A percentile compares a stretch with the other conserved stretches of the same genome.
Evolutionary conservation across 2,329 filamentous ascomycete genomes (phyloP).

Genomic region (Cordyceps militaris): DNA sequence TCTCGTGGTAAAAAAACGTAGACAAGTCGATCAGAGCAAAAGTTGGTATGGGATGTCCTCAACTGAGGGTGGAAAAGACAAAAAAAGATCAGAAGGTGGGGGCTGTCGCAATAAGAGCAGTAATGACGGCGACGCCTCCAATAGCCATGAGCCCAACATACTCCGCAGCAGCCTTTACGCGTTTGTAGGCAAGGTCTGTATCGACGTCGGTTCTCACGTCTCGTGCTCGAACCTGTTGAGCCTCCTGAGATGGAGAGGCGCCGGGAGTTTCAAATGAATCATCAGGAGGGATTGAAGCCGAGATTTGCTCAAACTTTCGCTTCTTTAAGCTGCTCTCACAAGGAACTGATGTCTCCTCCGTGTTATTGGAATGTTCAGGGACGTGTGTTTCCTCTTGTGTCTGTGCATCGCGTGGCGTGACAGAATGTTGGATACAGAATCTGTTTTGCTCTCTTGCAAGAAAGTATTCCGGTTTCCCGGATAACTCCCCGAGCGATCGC

Average conservation of each 20-base stretch:
- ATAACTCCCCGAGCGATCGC: constrained; percentile 20
- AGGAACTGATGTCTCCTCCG: background rate
- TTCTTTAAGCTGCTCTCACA: background rate
- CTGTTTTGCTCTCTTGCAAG: constrained; percentile 33
- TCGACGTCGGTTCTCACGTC: background rate
- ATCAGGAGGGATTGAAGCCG: background rate
- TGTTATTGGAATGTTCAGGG: background rate
- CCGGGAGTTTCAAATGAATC: background rate
- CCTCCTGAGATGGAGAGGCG: background rate
- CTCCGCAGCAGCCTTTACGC: constrained; percentile 29
- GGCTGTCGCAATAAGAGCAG: constrained; percentile 33
- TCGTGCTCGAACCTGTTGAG: background rate
- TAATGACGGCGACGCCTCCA: constrained; percentile 33
- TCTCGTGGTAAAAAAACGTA: background rate
- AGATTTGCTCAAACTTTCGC: background rate
- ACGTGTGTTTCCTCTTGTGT: background rate
- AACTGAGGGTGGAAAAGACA: background rate
- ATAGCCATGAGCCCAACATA: constrained; percentile 30
- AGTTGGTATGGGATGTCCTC: background rate
- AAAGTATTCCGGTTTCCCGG: constrained; percentile 34
- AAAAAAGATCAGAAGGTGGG: constrained; percentile 19
- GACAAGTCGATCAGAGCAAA: background rate
- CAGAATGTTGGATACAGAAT: background rate
- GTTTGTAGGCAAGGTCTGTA: constrained; percentile 18
- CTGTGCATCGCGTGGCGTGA: background rate